These are phyloP conservation scores for Aspergillus cavernicola DNA, from an alignment of 495 filamentous ascomycete species.

Conservation along the genomic window DNA sequence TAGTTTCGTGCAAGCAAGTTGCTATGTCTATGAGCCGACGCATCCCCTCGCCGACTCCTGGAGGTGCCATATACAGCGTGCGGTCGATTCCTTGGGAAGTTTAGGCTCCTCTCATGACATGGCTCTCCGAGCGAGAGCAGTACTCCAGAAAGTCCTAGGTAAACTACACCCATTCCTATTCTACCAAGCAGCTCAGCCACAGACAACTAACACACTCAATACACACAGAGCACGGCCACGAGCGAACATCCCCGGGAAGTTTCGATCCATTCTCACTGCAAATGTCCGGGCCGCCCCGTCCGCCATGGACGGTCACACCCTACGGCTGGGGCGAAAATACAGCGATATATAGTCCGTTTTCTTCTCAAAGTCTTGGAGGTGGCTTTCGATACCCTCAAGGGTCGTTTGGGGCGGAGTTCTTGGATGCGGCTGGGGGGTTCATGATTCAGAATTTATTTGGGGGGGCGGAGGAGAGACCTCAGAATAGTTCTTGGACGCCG, in stretches of 20 bases:
- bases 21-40: slow-evolving; percentile 18
- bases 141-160: slow-evolving; percentile 20
- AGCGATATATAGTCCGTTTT: slow-evolving; percentile 11
- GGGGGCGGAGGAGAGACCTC: slow-evolving; percentile 10
- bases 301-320: neutral
- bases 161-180: neutral
- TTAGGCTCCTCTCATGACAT: slow-evolving; percentile 22
- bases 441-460: slow-evolving; percentile 25
- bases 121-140: slow-evolving; percentile 17
- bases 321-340: neutral
- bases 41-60: slow-evolving; percentile 13
- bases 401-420: slow-evolving; percentile 16
- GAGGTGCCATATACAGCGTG: slow-evolving; percentile 15
- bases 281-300: neutral
- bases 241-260: neutral
- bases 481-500: neutral
- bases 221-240: slow-evolving; percentile 2
- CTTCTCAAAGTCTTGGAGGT: slow-evolving; percentile 6
- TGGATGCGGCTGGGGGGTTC: slow-evolving; percentile 22
- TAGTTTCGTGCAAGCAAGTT: slow-evolving; percentile 23
- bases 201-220: neutral
- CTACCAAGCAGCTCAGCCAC: neutral
- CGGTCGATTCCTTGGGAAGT: slow-evolving; percentile 18
- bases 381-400: slow-evolving; percentile 15
- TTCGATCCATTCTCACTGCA: slow-evolving; percentile 3